phyloP scores from a whole-genome alignment of 1,284 basidiomycete species.

The Ustilago hordei region DNA sequence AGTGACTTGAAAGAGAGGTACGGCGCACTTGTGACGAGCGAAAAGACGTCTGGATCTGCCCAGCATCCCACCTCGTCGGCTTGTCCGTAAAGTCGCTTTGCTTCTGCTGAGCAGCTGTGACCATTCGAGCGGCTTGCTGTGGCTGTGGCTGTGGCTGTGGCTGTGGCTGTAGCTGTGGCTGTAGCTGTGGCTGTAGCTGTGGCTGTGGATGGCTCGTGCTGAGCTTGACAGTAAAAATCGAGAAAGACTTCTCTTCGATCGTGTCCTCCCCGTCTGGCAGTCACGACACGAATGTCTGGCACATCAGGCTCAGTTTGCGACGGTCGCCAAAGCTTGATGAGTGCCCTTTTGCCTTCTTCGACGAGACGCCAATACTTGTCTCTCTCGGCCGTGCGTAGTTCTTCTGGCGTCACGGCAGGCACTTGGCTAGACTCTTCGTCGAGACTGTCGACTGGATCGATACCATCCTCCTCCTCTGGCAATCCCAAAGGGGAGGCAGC shows the following conservation, averaged over 20 bases:
- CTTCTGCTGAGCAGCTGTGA: neutral
- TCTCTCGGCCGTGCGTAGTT: conserved; percentile 29
- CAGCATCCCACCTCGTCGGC: conserved; percentile 33
- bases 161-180: too few species aligned
- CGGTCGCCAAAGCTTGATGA: conserved; percentile 23
- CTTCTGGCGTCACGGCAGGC: conserved; percentile 10
- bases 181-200: neutral
- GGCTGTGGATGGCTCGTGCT: conserved; percentile 10
- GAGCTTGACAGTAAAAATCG: conserved; percentile 47
- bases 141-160: too few species aligned
- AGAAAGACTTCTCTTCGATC: conserved; percentile 41
- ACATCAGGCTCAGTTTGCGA: conserved; percentile 1
- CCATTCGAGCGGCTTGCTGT: neutral
- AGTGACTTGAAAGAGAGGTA: conserved; percentile 30
- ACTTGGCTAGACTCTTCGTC: neutral
- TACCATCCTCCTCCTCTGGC: neutral
- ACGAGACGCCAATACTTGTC: conserved; percentile 31
- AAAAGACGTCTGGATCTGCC: conserved; percentile 43
- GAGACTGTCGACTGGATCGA: neutral
- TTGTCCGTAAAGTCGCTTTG: neutral
- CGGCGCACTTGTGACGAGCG: conserved; percentile 25
- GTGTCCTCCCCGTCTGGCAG: conserved; percentile 35
- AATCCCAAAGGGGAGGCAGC: neutral
- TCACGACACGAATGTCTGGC: conserved; percentile 36
- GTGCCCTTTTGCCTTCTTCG: conserved; percentile 30